These are phyloP conservation scores for Tieghemostelium lacteum DNA, from an alignment of 78 protist genomes.

Conservation along the genomic window DNA sequence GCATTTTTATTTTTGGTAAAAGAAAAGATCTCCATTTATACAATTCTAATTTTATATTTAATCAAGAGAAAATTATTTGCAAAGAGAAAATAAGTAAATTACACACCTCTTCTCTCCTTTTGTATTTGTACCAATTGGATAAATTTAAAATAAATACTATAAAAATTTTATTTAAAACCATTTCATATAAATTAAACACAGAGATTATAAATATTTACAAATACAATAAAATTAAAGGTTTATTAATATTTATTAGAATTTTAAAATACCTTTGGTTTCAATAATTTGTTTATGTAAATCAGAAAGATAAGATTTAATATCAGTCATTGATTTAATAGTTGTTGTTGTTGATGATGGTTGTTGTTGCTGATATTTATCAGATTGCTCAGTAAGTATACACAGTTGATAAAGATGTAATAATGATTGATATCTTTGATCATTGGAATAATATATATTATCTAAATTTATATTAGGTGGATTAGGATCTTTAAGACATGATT, in stretches of 20 bases:
- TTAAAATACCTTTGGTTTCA: not conserved
- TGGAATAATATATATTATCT: not conserved
- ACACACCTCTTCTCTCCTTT: too few species aligned
- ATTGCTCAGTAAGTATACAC: slow-evolving; percentile 3
- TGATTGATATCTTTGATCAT: not conserved
- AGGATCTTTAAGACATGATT: not conserved
- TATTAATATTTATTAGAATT: too few species aligned
- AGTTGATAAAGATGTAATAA: not conserved
- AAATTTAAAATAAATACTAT: too few species aligned
- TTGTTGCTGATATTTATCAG: too few species aligned
- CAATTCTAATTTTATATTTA: slow-evolving; percentile 31
- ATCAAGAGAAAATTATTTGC: slow-evolving; percentile 5
- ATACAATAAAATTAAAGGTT: not conserved
- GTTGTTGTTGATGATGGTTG: too few species aligned
- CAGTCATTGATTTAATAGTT: slow-evolving; percentile 2
- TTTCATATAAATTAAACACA: too few species aligned
- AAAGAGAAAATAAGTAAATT: too few species aligned
- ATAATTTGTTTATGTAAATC: slow-evolving; percentile 12
- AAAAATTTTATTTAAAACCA: not conserved
- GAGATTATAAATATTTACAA: too few species aligned
- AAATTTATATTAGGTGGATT: not conserved
- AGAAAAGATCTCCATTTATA: slow-evolving; percentile 41
- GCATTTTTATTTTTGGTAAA: slow-evolving; percentile 66
- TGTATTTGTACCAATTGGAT: too few species aligned
- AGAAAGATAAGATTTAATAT: slow-evolving; percentile 5